These are phyloP conservation scores for Ganoderma meredithae DNA, from an alignment of 1,284 basidiomycete species.

Conservation along the genomic window DNA sequence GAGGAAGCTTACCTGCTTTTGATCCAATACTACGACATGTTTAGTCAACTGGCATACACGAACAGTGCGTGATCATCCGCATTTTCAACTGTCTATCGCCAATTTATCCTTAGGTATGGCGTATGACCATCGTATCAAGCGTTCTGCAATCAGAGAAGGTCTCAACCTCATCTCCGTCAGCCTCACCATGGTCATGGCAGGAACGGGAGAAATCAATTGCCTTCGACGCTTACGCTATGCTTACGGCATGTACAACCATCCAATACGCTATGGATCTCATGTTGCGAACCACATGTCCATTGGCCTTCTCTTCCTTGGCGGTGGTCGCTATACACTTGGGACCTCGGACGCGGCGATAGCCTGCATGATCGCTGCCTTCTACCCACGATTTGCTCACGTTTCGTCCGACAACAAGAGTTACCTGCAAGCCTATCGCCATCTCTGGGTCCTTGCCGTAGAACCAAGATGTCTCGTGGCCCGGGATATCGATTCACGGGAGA, in stretches of 20 bases:
- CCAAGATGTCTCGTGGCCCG: slow-evolving; percentile 91
- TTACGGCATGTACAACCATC: slow-evolving; percentile 89
- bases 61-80: slow-evolving; percentile 54
- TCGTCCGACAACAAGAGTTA: slow-evolving; percentile 92
- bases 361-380: slow-evolving; percentile 89
- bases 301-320: slow-evolving; percentile 93
- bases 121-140: slow-evolving; percentile 87
- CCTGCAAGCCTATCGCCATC: slow-evolving; percentile 91
- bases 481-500: slow-evolving; percentile 89
- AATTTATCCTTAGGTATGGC: slow-evolving; percentile 60
- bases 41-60: slow-evolving; percentile 71
- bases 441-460: slow-evolving; percentile 96
- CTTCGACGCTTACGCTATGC: slow-evolving; percentile 89
- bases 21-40: slow-evolving; percentile 82
- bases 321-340: slow-evolving; percentile 92
- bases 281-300: slow-evolving; percentile 92
- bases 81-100: not conserved
- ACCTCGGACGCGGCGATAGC: slow-evolving; percentile 93
- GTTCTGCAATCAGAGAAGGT: slow-evolving; percentile 88
- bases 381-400: slow-evolving; percentile 83
- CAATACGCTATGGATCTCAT: slow-evolving; percentile 89
- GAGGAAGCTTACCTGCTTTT: slow-evolving; percentile 88
- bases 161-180: slow-evolving; percentile 88
- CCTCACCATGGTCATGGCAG: slow-evolving; percentile 93
- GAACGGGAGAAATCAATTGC: slow-evolving; percentile 93